Percentiles rank a stretch among this genome's conserved stretches.
Conservation (phyloP, 345 rosid species). For the Citrus sinensis region DNA sequence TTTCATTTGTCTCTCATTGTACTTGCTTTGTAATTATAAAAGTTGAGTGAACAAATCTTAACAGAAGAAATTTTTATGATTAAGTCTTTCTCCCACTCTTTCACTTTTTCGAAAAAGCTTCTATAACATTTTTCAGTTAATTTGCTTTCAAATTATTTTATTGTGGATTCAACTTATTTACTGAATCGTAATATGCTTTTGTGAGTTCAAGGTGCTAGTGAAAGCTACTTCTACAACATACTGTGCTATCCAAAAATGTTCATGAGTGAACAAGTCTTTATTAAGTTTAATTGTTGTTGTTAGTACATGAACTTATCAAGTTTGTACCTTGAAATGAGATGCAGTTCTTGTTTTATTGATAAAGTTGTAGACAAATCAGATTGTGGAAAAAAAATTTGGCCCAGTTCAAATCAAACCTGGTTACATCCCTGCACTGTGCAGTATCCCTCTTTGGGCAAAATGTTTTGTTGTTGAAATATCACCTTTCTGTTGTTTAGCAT, state of each 20-base stretch:
- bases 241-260: too few relatives aligned
- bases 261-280: neutral
- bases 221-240: neutral
- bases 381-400: neutral
- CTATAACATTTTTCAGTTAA: neutral
- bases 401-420: neutral
- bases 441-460: neutral
- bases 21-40: neutral
- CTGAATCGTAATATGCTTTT: neutral
- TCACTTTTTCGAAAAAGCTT: neutral
- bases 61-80: too few relatives aligned
- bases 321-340: neutral
- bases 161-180: neutral
- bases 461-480: neutral
- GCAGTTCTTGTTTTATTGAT: neutral
- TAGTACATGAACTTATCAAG: neutral
- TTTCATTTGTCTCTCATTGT: neutral
- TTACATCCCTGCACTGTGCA: neutral
- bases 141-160: neutral
- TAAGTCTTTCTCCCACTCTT: neutral
- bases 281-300: neutral
- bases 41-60: neutral
- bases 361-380: neutral
- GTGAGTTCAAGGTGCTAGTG: neutral
- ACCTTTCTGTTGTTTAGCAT: neutral